phyloP scores from a whole-genome alignment of 441 rosid genomes.

The Biscutella auriculata region DNA sequence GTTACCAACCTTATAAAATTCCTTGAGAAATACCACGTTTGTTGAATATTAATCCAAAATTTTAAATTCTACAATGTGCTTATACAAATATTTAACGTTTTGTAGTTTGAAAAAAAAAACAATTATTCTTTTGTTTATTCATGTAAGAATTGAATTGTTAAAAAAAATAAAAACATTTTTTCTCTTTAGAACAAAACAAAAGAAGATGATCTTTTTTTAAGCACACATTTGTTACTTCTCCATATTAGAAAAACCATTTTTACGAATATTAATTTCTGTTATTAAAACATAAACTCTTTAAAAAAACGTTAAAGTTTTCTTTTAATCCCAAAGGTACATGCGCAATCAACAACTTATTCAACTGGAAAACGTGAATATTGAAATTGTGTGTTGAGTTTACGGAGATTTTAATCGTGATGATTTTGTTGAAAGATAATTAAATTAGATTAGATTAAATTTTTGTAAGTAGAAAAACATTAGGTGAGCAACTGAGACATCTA shows the following conservation, averaged over 20 bases:
- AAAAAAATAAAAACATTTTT: not conserved
- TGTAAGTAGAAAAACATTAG: not conserved
- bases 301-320: not conserved
- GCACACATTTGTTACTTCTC: conserved; percentile 2
- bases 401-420: not conserved
- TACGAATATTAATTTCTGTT: not conserved
- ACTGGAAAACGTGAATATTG: not conserved
- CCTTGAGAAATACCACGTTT: not conserved
- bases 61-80: not conserved
- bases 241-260: not conserved
- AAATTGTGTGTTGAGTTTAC: not conserved
- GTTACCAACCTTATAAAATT: not conserved
- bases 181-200: not conserved
- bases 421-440: not conserved
- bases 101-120: not conserved
- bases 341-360: conserved; percentile 7
- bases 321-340: not conserved
- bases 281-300: not conserved
- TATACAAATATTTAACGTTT: no score
- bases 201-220: not conserved
- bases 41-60: not conserved
- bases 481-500: conserved; percentile 23
- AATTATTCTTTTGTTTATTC: not conserved
- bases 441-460: not conserved
- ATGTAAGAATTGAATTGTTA: not conserved